phyloP scores from a whole-genome alignment of 2,329 filamentous ascomycete genomes.

The Arthrobotrys megalospora region DNA sequence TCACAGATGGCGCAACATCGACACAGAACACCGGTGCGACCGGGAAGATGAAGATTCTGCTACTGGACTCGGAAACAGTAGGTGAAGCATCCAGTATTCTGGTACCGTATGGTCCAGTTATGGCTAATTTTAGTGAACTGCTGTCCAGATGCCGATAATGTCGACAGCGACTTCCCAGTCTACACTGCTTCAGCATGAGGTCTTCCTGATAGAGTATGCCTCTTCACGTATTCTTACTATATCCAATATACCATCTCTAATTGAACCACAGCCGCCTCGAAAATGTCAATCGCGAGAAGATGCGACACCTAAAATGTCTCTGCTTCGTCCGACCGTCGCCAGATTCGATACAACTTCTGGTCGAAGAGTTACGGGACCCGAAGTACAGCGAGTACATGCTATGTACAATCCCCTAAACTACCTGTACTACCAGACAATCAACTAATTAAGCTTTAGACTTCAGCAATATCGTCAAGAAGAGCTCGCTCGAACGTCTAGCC shows the following conservation, averaged over 20 bases:
- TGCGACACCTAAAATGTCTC: conserved; percentile 94
- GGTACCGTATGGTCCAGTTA: neutral
- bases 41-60: conserved; percentile 97
- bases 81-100: conserved; percentile 64
- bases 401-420: conserved; percentile 70
- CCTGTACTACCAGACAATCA: neutral
- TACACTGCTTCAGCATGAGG: conserved; percentile 91
- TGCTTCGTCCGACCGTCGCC: conserved; percentile 93
- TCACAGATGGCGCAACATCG: conserved; percentile 80
- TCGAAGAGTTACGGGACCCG: conserved; percentile 94
- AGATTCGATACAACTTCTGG: conserved; percentile 91
- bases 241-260: neutral
- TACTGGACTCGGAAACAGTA: conserved; percentile 92
- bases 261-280: conserved; percentile 77
- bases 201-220: conserved; percentile 88
- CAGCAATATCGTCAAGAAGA: conserved; percentile 98
- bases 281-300: conserved; percentile 91
- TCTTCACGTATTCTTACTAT: neutral
- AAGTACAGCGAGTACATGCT: conserved; percentile 98
- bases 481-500: conserved; percentile 89
- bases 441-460: conserved; percentile 74
- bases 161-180: conserved; percentile 98
- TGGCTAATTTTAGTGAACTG: conserved; percentile 71
- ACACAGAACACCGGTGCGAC: conserved; percentile 72
- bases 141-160: conserved; percentile 80